A percentile compares a stretch with the other conserved stretches of the same genome.
phyloP scores from a whole-genome alignment of 2,329 filamentous ascomycete species.

The Spiromastix sp. region DNA sequence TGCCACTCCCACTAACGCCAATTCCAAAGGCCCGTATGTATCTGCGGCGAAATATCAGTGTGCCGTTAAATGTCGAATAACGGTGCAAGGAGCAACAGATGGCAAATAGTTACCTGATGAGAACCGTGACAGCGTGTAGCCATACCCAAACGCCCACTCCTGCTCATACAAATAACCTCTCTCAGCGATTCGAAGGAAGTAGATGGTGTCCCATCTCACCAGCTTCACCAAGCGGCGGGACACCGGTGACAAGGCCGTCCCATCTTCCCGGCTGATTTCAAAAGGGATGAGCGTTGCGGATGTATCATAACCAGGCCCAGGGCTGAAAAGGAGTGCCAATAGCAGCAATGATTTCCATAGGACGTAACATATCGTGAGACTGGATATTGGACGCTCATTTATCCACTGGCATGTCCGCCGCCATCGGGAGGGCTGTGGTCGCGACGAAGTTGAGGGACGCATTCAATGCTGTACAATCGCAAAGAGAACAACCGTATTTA shows the following conservation, averaged over 20 bases:
- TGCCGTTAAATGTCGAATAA: conserved; percentile 1
- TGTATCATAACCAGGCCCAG: conserved; percentile 53
- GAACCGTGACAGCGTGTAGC: conserved; percentile 37
- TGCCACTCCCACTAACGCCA: conserved; percentile 47
- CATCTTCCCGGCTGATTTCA: conserved; percentile 4
- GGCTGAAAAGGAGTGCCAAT: conserved; percentile 38
- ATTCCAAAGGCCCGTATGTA: too few species aligned
- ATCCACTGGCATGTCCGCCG: conserved; percentile 2
- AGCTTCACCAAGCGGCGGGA: conserved; percentile 27
- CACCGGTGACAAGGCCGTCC: conserved; percentile 3
- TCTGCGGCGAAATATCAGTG: too few species aligned
- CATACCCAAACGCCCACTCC: conserved; percentile 56
- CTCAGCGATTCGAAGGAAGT: conserved; percentile 45
- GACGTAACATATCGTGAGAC: conserved; percentile 34
- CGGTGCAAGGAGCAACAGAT: background rate
- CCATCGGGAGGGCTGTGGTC: background rate
- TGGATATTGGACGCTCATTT: conserved; percentile 20
- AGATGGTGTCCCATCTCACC: conserved; percentile 53
- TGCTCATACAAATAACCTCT: conserved; percentile 51
- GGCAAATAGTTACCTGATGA: conserved; percentile 20
- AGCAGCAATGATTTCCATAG: conserved; percentile 49
- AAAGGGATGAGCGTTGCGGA: conserved; percentile 43
- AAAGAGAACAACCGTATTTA: too few species aligned
- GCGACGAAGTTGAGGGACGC: too few species aligned
- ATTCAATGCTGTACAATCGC: too few species aligned